Conservation (phyloP, 2,329 filamentous ascomycete species). For the Colletotrichum lupini region DNA sequence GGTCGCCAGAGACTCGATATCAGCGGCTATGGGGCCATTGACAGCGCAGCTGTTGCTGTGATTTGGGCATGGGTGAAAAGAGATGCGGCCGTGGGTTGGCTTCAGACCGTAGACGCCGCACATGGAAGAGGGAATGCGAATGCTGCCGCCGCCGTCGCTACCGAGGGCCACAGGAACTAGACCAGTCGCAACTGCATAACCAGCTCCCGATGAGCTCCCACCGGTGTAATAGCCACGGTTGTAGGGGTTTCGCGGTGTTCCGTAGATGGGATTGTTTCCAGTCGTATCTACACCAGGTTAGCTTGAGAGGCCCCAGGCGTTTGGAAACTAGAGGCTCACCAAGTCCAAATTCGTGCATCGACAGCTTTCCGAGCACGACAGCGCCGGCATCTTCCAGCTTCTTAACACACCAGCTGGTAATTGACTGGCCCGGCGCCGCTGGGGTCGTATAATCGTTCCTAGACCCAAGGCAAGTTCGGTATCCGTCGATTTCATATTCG, state of each 20-base stretch:
- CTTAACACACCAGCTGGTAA: slow-evolving; percentile 76
- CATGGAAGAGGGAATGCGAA: slow-evolving; percentile 78
- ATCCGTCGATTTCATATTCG: slow-evolving; percentile 80
- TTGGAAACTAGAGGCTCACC: slow-evolving; percentile 54
- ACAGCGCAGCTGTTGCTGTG: slow-evolving; percentile 72
- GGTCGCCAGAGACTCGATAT: slow-evolving; percentile 73
- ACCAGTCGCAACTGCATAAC: slow-evolving; percentile 75
- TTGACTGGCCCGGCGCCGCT: slow-evolving; percentile 47
- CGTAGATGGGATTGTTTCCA: slow-evolving; percentile 78
- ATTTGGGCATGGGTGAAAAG: slow-evolving; percentile 67
- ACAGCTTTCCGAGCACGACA: slow-evolving; percentile 59
- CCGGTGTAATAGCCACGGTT: slow-evolving; percentile 80
- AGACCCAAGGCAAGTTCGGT: slow-evolving; percentile 73
- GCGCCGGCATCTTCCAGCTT: slow-evolving; percentile 72
- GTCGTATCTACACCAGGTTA: slow-evolving; percentile 66
- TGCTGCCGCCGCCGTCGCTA: slow-evolving; percentile 78
- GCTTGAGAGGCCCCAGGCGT: background rate
- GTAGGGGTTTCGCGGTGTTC: slow-evolving; percentile 82
- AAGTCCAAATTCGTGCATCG: slow-evolving; percentile 81
- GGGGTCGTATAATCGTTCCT: slow-evolving; percentile 67
- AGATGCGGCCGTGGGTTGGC: slow-evolving; percentile 74
- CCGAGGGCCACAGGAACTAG: slow-evolving; percentile 79
- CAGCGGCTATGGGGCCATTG: slow-evolving; percentile 74
- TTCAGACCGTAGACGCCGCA: slow-evolving; percentile 83
- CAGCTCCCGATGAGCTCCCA: slow-evolving; percentile 80